Conservation (phyloP, 169 alveolate species). For the Condylostoma magnum region DNA sequence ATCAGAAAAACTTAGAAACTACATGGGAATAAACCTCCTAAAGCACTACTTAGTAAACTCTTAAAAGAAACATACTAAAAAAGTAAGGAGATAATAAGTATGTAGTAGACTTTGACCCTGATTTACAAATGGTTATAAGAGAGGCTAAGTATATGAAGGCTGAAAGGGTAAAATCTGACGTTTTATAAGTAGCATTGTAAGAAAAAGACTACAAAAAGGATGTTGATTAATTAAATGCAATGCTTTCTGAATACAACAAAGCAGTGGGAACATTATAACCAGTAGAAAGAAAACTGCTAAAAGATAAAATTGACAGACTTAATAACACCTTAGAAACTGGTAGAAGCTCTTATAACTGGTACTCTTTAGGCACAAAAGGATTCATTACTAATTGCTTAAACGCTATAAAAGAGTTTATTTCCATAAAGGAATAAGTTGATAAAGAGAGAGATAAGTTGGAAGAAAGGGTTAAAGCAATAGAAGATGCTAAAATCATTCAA, state of each 20-base stretch:
- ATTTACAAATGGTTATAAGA: constrained; percentile 83
- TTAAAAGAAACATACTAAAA: constrained; percentile 60
- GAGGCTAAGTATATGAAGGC: constrained; percentile 92
- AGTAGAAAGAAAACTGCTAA: constrained; percentile 78
- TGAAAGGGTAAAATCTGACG: constrained; percentile 85
- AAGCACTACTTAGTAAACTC: constrained; percentile 64
- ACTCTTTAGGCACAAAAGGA: constrained; percentile 89
- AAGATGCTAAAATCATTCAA: constrained; percentile 80
- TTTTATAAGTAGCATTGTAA: constrained; percentile 89
- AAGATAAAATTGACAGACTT: constrained; percentile 60
- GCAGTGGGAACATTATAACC: constrained; percentile 82
- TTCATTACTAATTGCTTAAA: constrained; percentile 82
- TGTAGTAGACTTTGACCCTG: constrained; percentile 84
- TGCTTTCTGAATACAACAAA: constrained; percentile 82
- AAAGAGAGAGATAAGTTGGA: constrained; percentile 87
- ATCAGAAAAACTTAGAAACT: constrained; percentile 64
- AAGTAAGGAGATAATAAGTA: constrained; percentile 54
- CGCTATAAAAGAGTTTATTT: constrained; percentile 80
- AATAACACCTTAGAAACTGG: constrained; percentile 83
- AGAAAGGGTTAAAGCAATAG: constrained; percentile 79
- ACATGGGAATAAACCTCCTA: constrained; percentile 69
- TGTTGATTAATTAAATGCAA: constrained; percentile 80
- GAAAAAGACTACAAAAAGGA: constrained; percentile 86
- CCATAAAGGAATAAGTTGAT: constrained; percentile 84
- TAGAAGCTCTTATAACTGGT: constrained; percentile 87